These are phyloP conservation scores for Xylaria acuta DNA, from an alignment of 495 filamentous ascomycete genomes.

Conservation along the genomic window DNA sequence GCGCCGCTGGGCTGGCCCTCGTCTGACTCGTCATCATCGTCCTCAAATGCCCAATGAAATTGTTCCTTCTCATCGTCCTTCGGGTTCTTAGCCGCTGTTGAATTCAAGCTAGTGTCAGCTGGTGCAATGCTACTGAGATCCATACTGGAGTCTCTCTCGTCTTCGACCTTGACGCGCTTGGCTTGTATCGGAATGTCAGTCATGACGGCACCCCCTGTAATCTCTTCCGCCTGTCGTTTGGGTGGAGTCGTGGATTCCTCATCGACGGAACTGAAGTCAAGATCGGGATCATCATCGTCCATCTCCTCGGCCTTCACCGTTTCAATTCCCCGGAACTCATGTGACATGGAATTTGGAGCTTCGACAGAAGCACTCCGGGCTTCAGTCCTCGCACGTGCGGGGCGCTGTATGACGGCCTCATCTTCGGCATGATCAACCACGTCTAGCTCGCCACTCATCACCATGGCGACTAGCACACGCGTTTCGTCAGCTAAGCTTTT, in stretches of 20 bases:
- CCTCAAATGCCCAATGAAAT: constrained; percentile 37
- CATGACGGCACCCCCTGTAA: constrained; percentile 44
- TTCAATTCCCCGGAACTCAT: not conserved
- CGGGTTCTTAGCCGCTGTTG: not conserved
- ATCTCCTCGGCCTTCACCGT: constrained; percentile 22
- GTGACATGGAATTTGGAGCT: not conserved
- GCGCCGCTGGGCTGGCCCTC: constrained; percentile 3
- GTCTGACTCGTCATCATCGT: constrained; percentile 37
- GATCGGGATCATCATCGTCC: constrained; percentile 25
- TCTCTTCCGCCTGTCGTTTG: constrained; percentile 45
- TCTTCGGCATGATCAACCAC: constrained; percentile 41
- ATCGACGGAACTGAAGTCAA: not conserved
- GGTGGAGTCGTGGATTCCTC: not conserved
- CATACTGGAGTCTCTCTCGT: constrained; percentile 34
- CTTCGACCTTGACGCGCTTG: constrained; percentile 41
- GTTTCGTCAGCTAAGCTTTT: constrained; percentile 76
- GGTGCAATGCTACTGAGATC: constrained; percentile 41
- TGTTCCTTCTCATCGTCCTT: constrained; percentile 24
- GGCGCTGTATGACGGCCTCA: constrained; percentile 18
- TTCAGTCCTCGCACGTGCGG: constrained; percentile 13
- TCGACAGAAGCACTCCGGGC: not conserved
- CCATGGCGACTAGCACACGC: constrained; percentile 68
- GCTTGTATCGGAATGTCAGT: constrained; percentile 47
- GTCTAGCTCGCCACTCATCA: constrained; percentile 55
- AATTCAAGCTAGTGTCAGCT: constrained; percentile 33